A percentile compares a stretch with the other conserved stretches of the same genome.
These are phyloP conservation scores for Dioscorea alata DNA, from an alignment of 106 monocot genomes.

Conservation along the genomic window DNA sequence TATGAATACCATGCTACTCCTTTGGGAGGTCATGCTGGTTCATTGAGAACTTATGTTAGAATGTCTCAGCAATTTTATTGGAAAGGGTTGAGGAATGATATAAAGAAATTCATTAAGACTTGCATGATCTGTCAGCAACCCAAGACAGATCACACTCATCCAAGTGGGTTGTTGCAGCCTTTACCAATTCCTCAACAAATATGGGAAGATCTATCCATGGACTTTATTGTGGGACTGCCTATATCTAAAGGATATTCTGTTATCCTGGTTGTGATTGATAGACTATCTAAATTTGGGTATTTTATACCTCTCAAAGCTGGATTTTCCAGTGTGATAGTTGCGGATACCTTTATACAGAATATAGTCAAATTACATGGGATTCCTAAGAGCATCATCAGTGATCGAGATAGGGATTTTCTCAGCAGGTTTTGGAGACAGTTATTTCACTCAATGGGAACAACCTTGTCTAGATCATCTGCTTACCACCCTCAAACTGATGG, in stretches of 20 bases:
- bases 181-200: not conserved
- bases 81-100: no score
- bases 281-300: slow-evolving; percentile 4
- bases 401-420: not conserved
- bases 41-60: not conserved
- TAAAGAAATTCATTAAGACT: not conserved
- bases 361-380: slow-evolving; percentile 2
- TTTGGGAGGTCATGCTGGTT: not conserved
- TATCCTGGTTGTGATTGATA: slow-evolving; percentile 3
- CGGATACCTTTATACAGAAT: not conserved
- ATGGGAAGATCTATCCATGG: not conserved
- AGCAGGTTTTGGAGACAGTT: not conserved
- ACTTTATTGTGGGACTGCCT: slow-evolving; percentile 5
- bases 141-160: not conserved
- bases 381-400: not conserved
- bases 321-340: not conserved
- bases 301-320: not conserved
- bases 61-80: not conserved
- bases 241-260: not conserved
- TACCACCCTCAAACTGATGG: no score
- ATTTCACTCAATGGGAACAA: no score
- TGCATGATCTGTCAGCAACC: not conserved
- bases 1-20: not conserved
- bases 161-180: not conserved
- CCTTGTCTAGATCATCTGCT: no score